Base-by-base conservation (phyloP, 2,329 filamentous ascomycete genomes). In the Ophiocordyceps polyrhachis-furcata region DNA sequence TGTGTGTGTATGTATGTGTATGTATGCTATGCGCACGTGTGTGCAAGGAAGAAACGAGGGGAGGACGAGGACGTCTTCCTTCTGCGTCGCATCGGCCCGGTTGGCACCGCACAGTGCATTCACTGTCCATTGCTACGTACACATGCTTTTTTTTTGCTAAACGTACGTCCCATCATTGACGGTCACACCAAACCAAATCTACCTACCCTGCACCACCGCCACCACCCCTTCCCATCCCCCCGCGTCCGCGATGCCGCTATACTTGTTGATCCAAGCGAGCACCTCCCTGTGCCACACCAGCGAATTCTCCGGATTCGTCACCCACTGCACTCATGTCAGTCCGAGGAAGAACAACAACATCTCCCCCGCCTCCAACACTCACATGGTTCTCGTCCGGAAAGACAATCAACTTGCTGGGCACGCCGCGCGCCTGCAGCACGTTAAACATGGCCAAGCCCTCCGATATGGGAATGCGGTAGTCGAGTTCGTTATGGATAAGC, bases 231-330 rank as follows among this genome's bases (percentile, higher is more conserved):
- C 23, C 43, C 38, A 47, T 11, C 56, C 52, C n/a, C n/a, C n/a
- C n/a, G n/a, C n/a, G n/a, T n/a, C n/a, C 1, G 53, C 52, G 20
- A 75, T 55, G 0, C 70, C 70, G 21, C 69, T 69, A 51, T 74
- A 76, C 55, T 76, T 72, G 53, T 79, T 80, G 50, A 80, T 79
- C 77, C 83, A 95, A 46, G 76, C 76, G 28, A 95, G 57, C 15
- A 96, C 87, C 47, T 86, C 83, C 46, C 74, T 74, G 56, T 96
- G 87, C 91, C 91, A 96, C 19, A 93, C 71, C 17, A 95, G 65
- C 4, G 79, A 83, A 60, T 96, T 96, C 62, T 95, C 89, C 0
- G 82, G 84, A 58, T 94, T 93, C 45, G 94, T 57, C 4, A 95
- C 87, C 85, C 85, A 80, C 74, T 78, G 43, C 17, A 15, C 15